A percentile compares a stretch with the other conserved stretches of the same genome.
phyloP scores from a whole-genome alignment of 1,284 basidiomycete species.

The Hymenochaete sp. region DNA sequence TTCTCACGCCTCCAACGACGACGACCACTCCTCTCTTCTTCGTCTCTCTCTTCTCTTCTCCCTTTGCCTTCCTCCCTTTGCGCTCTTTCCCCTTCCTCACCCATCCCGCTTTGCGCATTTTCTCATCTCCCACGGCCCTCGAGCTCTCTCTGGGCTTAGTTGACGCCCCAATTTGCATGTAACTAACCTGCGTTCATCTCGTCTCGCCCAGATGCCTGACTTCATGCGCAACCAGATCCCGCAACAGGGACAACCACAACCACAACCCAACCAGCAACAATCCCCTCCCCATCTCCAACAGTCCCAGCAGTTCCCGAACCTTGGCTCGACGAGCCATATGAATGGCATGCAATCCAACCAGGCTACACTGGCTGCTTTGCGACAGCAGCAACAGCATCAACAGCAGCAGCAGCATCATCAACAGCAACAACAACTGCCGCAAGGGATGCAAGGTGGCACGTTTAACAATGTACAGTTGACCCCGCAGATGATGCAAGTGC shows the following conservation, averaged over 20 bases:
- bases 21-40: not conserved
- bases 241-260: conserved; percentile 1
- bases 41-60: conserved; percentile 1
- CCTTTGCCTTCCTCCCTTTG: conserved; percentile 12
- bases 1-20: not conserved
- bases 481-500: conserved; percentile 8
- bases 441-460: too few relatives aligned
- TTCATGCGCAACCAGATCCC: conserved; percentile 7
- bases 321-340: conserved; percentile 4
- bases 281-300: conserved; percentile 12
- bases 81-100: conserved; percentile 6
- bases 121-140: not conserved
- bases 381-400: too few relatives aligned
- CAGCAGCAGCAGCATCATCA: too few relatives aligned
- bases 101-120: not conserved
- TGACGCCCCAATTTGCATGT: too few relatives aligned
- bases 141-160: too few relatives aligned
- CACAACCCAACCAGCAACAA: conserved; percentile 6
- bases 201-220: conserved; percentile 12
- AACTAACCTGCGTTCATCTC: too few relatives aligned
- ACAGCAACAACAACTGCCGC: too few relatives aligned
- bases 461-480: conserved; percentile 2
- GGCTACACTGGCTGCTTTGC: conserved; percentile 2
- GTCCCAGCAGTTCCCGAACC: conserved; percentile 9
- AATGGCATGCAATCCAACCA: conserved; percentile 5